Percentiles rank a stretch among this genome's conserved stretches.
These are phyloP conservation scores for Ustilago crameri DNA, from an alignment of 1,284 basidiomycete species.

Conservation along the genomic window DNA sequence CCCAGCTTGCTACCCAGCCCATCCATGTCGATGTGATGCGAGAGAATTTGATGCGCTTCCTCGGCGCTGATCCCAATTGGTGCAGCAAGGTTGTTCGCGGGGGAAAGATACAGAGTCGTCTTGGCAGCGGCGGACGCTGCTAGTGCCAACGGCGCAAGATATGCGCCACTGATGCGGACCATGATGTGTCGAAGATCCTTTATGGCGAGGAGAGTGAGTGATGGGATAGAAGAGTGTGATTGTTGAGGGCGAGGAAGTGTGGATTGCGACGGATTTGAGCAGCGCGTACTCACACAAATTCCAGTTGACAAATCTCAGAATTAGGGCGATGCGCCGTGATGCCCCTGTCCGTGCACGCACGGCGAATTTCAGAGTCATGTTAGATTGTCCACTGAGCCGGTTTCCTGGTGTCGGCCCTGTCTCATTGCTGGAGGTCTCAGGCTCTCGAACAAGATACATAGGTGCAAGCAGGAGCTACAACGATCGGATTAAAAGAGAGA, in stretches of 20 bases:
- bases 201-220: neutral
- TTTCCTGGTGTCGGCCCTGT: no score
- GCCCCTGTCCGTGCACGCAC: constrained; percentile 6
- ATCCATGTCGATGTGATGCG: constrained; percentile 27
- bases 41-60: constrained; percentile 43
- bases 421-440: no score
- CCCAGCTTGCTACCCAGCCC: neutral
- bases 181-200: constrained; percentile 9
- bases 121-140: constrained; percentile 27
- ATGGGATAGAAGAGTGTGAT: neutral
- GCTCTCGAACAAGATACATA: no score
- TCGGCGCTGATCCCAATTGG: constrained; percentile 29
- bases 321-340: no score
- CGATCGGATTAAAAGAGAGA: neutral
- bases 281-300: constrained; percentile 3
- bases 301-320: no score
- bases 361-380: constrained; percentile 3
- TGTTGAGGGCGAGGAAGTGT: neutral
- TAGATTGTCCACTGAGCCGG: no score
- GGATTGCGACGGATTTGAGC: constrained; percentile 13
- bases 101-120: constrained; percentile 46
- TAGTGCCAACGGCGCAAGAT: constrained; percentile 23
- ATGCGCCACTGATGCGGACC: constrained; percentile 25
- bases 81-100: constrained; percentile 21
- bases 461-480: no score